Evolutionary conservation across 1,139 yeast genomes (phyloP).

Genomic region (Torulaspora globosa): DNA sequence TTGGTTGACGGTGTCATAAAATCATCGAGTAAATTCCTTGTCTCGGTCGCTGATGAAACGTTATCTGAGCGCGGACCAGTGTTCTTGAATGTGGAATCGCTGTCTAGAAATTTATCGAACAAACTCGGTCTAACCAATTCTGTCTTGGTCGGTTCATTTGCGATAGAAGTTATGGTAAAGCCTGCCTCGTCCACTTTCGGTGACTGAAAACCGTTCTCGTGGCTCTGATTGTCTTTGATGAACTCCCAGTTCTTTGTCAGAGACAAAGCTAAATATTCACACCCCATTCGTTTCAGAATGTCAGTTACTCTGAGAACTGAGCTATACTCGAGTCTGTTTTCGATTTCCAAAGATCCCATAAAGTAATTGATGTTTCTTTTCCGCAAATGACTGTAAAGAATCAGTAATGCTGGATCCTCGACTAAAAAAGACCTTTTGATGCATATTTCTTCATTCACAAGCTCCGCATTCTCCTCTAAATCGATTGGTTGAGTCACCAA

Average conservation of each 20-base stretch:
- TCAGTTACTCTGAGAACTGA: slow-evolving; percentile 59
- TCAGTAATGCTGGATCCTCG: slow-evolving; percentile 77
- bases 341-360: slow-evolving; percentile 47
- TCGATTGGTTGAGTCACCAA: slow-evolving; percentile 55
- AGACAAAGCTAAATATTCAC: slow-evolving; percentile 69
- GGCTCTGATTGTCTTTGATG: slow-evolving; percentile 31
- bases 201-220: slow-evolving; percentile 6
- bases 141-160: slow-evolving; percentile 23
- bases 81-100: not conserved
- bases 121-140: slow-evolving; percentile 28
- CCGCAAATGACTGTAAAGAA: slow-evolving; percentile 61
- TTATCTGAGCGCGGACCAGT: not conserved
- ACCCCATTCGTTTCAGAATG: slow-evolving; percentile 84
- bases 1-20: not conserved
- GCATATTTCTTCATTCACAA: slow-evolving; percentile 25
- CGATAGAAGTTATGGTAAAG: slow-evolving; percentile 16
- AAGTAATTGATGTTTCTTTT: slow-evolving; percentile 46
- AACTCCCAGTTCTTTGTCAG: slow-evolving; percentile 70
- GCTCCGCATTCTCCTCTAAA: slow-evolving; percentile 28
- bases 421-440: slow-evolving; percentile 49
- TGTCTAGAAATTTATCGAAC: slow-evolving; percentile 28
- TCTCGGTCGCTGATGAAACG: not conserved
- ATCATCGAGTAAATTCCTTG: slow-evolving; percentile 13
- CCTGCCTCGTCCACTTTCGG: slow-evolving; percentile 4
- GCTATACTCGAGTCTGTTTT: slow-evolving; percentile 51